Evolutionary conservation across 2,329 filamentous ascomycete genomes (phyloP).

Genomic region (Colletotrichum agaves): DNA sequence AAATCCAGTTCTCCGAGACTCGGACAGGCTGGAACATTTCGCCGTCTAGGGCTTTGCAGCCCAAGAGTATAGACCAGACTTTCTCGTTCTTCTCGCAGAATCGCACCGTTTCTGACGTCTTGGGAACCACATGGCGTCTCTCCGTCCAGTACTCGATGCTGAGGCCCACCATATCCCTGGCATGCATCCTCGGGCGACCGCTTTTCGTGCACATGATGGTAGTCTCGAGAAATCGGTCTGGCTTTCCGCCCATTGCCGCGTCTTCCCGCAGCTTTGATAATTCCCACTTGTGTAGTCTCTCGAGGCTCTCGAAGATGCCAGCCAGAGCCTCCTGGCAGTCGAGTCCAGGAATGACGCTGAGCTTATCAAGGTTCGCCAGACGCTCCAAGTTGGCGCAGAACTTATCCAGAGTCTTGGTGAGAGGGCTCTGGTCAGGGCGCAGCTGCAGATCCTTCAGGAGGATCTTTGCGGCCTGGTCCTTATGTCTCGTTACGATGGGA

Average conservation of each 20-base stretch:
- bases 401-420: constrained; percentile 76
- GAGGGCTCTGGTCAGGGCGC: constrained; percentile 66
- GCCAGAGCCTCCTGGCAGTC: constrained; percentile 83
- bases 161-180: constrained; percentile 72
- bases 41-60: constrained; percentile 64
- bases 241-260: constrained; percentile 54
- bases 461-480: constrained; percentile 71
- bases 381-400: constrained; percentile 79
- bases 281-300: constrained; percentile 78
- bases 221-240: constrained; percentile 62
- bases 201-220: constrained; percentile 75
- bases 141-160: constrained; percentile 83
- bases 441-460: constrained; percentile 73
- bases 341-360: constrained; percentile 74
- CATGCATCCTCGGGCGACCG: constrained; percentile 78
- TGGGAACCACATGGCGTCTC: constrained; percentile 58
- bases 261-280: constrained; percentile 66
- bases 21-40: constrained; percentile 69
- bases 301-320: constrained; percentile 77
- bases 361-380: constrained; percentile 75
- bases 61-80: constrained; percentile 75
- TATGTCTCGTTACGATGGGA: constrained; percentile 68
- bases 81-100: constrained; percentile 56
- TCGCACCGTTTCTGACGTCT: constrained; percentile 49
- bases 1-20: constrained; percentile 80